Percentiles rank a stretch among this genome's conserved stretches.
phyloP scores from a whole-genome alignment of 1,284 basidiomycete genomes.

The Volvariella volvacea region DNA sequence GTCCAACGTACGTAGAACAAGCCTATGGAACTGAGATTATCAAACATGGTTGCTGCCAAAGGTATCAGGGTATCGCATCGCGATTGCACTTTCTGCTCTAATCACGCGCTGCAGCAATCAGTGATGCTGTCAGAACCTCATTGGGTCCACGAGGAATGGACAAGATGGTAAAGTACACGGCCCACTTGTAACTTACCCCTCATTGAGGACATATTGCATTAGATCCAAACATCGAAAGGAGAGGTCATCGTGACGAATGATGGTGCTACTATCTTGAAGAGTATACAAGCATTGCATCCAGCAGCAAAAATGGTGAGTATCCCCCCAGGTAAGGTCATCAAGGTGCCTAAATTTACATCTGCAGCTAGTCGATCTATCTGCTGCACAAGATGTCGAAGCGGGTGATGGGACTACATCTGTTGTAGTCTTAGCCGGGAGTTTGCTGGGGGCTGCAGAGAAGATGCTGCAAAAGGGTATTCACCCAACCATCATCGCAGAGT shows the following conservation, averaged over 20 bases:
- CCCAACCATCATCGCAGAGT: constrained; percentile 95
- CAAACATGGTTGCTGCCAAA: constrained; percentile 95
- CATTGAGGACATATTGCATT: constrained; percentile 10
- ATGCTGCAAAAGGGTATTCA: constrained; percentile 97
- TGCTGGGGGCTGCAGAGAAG: constrained; percentile 95
- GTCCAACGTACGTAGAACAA: constrained; percentile 56
- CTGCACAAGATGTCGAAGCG: constrained; percentile 97
- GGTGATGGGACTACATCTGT: constrained; percentile 99
- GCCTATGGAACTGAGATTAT: constrained; percentile 89
- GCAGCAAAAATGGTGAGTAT: constrained; percentile 89
- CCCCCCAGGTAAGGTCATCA: constrained; percentile 8
- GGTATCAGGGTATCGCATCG: constrained; percentile 35
- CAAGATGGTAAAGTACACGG: constrained; percentile 77
- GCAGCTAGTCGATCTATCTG: constrained; percentile 94
- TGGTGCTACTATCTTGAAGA: constrained; percentile 96
- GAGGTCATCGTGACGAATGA: constrained; percentile 99
- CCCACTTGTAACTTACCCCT: constrained; percentile 11
- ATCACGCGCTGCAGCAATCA: constrained; percentile 65
- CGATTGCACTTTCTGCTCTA: constrained; percentile 5
- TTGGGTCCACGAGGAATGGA: constrained; percentile 99
- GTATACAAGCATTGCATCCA: constrained; percentile 96
- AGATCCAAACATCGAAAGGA: constrained; percentile 97
- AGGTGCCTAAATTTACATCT: constrained; percentile 4
- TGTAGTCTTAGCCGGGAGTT: constrained; percentile 91
- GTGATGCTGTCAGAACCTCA: constrained; percentile 95